Percentiles rank a stretch among this genome's conserved stretches.
Evolutionary conservation across 129 eudicot genomes (phyloP).

Genomic region (Lonicera japonica): DNA sequence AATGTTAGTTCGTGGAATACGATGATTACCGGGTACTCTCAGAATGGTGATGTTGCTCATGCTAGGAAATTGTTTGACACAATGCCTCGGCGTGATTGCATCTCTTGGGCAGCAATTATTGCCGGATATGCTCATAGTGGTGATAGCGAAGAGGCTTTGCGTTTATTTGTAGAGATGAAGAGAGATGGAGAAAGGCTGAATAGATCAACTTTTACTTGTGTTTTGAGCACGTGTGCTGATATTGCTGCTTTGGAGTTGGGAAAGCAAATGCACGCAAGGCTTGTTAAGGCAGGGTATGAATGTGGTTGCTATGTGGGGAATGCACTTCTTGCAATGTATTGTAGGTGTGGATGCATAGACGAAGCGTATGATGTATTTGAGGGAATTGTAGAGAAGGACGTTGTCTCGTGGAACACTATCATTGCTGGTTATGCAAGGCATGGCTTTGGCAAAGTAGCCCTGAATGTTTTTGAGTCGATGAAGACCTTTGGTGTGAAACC

Average conservation of each 20-base stretch:
- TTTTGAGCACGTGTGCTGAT: slow-evolving; percentile 66
- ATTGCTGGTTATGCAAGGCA: slow-evolving; percentile 76
- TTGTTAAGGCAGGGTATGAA: slow-evolving; percentile 48
- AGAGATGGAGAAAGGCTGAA: slow-evolving; percentile 45
- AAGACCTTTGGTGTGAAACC: slow-evolving; percentile 34
- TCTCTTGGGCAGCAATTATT: slow-evolving; percentile 76
- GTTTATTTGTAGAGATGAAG: slow-evolving; percentile 48
- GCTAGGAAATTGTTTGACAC: slow-evolving; percentile 42
- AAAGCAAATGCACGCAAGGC: slow-evolving; percentile 49
- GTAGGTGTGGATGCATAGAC: slow-evolving; percentile 66
- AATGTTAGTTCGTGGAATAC: slow-evolving; percentile 66
- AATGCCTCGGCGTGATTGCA: slow-evolving; percentile 64
- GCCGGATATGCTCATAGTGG: slow-evolving; percentile 61
- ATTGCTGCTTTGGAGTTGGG: slow-evolving; percentile 66
- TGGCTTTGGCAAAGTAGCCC: slow-evolving; percentile 63
- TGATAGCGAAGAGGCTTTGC: slow-evolving; percentile 51
- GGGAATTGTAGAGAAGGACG: slow-evolving; percentile 49
- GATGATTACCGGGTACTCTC: slow-evolving; percentile 67
- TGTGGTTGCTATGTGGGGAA: slow-evolving; percentile 59
- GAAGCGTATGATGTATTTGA: slow-evolving; percentile 56
- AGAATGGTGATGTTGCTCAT: slow-evolving; percentile 34
- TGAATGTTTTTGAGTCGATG: slow-evolving; percentile 50
- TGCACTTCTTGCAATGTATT: slow-evolving; percentile 65
- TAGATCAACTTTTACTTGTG: slow-evolving; percentile 51
- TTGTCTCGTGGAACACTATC: slow-evolving; percentile 68